These are phyloP conservation scores for Candida oleophila DNA, from an alignment of 805 yeast genomes.

Conservation along the genomic window DNA sequence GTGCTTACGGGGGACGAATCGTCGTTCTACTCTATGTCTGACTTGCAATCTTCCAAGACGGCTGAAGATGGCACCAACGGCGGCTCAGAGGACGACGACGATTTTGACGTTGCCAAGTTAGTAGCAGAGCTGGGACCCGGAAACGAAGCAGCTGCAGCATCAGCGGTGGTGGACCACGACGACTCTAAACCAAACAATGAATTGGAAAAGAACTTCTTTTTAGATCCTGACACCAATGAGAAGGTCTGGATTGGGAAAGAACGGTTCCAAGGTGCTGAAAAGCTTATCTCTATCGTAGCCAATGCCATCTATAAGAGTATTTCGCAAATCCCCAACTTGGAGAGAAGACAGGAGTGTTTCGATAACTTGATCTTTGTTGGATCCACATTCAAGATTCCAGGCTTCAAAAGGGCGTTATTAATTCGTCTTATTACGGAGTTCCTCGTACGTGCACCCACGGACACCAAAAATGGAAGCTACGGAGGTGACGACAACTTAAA, in stretches of 20 bases:
- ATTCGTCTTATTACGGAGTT: constrained; percentile 57
- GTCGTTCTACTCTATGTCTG: constrained; percentile 62
- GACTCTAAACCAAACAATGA: constrained; percentile 59
- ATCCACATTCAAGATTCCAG: constrained; percentile 69
- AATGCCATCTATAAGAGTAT: constrained; percentile 53
- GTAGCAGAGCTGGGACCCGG: constrained; percentile 62
- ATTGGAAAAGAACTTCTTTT: constrained; percentile 68
- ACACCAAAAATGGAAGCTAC: constrained; percentile 21
- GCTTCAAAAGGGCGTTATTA: constrained; percentile 70
- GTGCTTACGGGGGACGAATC: constrained; percentile 60
- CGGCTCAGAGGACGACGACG: constrained; percentile 60
- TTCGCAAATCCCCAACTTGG: constrained; percentile 60
- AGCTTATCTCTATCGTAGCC: constrained; percentile 55
- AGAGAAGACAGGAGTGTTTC: constrained; percentile 78
- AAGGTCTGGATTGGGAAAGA: constrained; percentile 79
- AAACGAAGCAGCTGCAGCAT: constrained; percentile 26
- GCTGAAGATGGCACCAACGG: constrained; percentile 11
- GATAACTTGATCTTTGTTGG: constrained; percentile 82
- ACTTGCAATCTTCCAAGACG: constrained; percentile 21
- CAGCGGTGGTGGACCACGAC: constrained; percentile 27
- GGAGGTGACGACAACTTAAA: constrained; percentile 8
- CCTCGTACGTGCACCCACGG: constrained; percentile 38
- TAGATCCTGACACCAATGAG: constrained; percentile 55
- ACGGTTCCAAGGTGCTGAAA: constrained; percentile 77
- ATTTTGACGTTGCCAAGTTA: constrained; percentile 84